Evolutionary conservation across 2,329 filamentous ascomycete species (phyloP), one percentile per base, ranked within the genome.

Genomic region (Aspergillus sp.): DNA sequence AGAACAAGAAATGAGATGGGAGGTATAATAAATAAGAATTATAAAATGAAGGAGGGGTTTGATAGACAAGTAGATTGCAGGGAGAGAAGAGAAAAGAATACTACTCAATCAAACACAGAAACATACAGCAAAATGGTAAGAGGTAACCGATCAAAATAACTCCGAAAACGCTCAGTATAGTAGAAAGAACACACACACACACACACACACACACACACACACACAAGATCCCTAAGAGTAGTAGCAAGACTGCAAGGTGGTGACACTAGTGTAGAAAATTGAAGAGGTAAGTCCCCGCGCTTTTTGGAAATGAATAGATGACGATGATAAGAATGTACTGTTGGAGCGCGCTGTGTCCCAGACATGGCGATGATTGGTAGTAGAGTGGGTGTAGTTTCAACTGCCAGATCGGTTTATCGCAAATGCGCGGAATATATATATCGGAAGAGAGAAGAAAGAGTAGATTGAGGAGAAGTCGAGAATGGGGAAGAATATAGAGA

Each of bases 111-210:
- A 15, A 11, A 48, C 6, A 21, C 19, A 32, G 10, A 32, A 25
- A 25, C 11, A 30, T 15, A 49, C 23, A 48, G 11, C 21, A 5
- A 32, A 32, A 49, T 49, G 51, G 59, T 27, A 8, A 54, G 11
- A 10, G 32, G 32, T 44, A 62, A 64, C 57, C 53, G 49, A 60
- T 59, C 55, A 6, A 13, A 2, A 13, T 36, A 61, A 41, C 62
- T 64, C 60, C 54, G 53, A 61, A 23, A 21, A 50, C 64, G 64
- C 60, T 64, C 61, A 59, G 44, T 59, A 51, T 55, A 44, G 21
- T 47, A 32, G 25, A 58, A 59, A 64, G 60, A 57, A 57, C 60
- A 64, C 53, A 56, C 58, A 49, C 39, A 59, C 55, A 59, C 51
- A 58, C 58, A 49, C 47, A n/a, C 2, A 19, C 19, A 19, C 2